Conservation (phyloP, 305 asterid species). For the Rubia tinctorum region DNA sequence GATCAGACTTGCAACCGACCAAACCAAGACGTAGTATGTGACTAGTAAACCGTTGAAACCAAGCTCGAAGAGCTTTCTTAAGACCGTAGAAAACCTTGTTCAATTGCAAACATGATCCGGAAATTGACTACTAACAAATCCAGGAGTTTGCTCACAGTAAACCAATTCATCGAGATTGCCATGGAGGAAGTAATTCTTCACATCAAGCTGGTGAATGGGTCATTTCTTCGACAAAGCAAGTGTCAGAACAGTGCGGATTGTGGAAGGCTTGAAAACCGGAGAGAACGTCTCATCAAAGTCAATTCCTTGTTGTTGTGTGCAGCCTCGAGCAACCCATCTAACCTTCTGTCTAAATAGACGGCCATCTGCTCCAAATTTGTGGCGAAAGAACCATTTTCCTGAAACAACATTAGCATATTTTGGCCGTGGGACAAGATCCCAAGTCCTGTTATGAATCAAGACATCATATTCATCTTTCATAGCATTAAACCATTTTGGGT, state of each 20-base stretch:
- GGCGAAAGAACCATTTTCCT: neutral
- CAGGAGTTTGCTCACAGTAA: no score
- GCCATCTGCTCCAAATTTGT: neutral
- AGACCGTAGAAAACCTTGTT: neutral
- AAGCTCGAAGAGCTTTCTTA: neutral
- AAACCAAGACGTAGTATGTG: neutral
- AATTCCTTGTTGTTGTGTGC: neutral
- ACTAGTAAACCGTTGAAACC: neutral
- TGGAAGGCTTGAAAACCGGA: neutral
- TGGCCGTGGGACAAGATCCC: neutral
- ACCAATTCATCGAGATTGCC: neutral
- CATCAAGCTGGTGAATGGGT: neutral
- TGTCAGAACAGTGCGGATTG: neutral
- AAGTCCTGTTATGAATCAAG: neutral
- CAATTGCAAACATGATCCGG: neutral
- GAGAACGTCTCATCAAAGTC: neutral
- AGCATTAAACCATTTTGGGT: neutral
- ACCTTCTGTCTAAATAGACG: neutral
- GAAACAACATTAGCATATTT: neutral
- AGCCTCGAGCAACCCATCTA: neutral
- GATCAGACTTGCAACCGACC: neutral
- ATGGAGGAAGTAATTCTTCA: neutral
- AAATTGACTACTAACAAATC: neutral
- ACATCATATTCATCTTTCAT: slow-evolving; percentile 5
- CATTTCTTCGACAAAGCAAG: neutral